A percentile compares a stretch with the other conserved stretches of the same genome.
phyloP scores from a whole-genome alignment of 176 grass and related monocot genomes.

The Secale cereale region DNA sequence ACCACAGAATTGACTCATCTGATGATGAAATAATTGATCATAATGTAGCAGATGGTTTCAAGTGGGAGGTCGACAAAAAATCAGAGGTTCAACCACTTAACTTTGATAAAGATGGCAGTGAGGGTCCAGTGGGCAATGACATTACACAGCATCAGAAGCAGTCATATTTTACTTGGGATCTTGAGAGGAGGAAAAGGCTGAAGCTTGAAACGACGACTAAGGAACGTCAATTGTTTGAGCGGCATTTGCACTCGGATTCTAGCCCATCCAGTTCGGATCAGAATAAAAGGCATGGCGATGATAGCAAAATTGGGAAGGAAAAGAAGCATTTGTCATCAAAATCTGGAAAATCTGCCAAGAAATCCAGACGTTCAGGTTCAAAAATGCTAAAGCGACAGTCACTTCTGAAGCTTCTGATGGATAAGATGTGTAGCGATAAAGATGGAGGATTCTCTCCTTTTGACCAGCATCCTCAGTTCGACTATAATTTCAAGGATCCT shows the following conservation, averaged over 20 bases:
- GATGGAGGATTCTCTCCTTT: conserved; percentile 30
- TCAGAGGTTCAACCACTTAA: neutral
- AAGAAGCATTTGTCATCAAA: conserved; percentile 29
- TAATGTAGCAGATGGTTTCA: conserved; percentile 24
- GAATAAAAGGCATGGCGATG: conserved; percentile 22
- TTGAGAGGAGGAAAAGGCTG: conserved; percentile 43
- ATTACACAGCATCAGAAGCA: conserved; percentile 23
- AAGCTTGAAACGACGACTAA: conserved; percentile 31
- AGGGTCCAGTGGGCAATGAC: neutral
- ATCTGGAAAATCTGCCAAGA: conserved; percentile 36
- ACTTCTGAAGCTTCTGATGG: conserved; percentile 57
- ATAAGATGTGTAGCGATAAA: conserved; percentile 44
- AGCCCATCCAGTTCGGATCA: conserved; percentile 31
- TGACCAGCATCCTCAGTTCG: conserved; percentile 41
- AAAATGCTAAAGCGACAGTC: conserved; percentile 40
- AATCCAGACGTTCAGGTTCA: conserved; percentile 22
- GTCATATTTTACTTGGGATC: conserved; percentile 46
- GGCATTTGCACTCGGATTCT: conserved; percentile 30
- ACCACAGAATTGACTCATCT: neutral
- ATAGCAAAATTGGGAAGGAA: conserved; percentile 24
- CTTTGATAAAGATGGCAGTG: conserved; percentile 19
- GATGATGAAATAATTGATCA: conserved; percentile 42
- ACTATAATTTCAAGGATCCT: conserved; percentile 47
- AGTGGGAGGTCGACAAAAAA: conserved; percentile 32
- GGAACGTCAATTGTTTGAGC: conserved; percentile 27